Base-by-base conservation (phyloP, 2,329 filamentous ascomycete genomes). In the Tolypocladium tundrense region DNA sequence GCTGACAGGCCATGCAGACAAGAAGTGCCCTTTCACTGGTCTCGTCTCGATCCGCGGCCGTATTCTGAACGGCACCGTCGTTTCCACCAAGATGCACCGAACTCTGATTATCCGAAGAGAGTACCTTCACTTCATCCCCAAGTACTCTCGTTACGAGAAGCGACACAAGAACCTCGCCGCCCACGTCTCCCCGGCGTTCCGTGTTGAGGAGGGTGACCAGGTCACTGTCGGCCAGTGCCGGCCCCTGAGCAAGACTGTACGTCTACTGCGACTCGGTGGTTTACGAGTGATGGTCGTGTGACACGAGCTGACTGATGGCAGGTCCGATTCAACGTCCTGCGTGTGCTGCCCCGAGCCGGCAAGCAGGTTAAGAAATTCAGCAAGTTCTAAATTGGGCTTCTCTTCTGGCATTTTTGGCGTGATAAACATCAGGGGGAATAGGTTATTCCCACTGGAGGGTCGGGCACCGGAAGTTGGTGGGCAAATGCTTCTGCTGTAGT, bases 1-100 rank as follows among this genome's bases (percentile, higher is more conserved):
- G 57, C 67, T 70, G 59, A 71, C 67, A 61, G 66, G 58, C 53
- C 33, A 14, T 62, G 72, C 75, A 96, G 94, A 99, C 88, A 99
- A 99, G 91, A 99, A 99, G 87, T 99, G 94, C 89, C 94, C 94
- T 70, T 99, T 99, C 88, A 96, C 91, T 71, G 95, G 95, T 78
- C 85, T 93, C 78, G 92, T 99, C 78, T 97, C 94, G 68, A 99
- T 99, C 85, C 94, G 94, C 84, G 94, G 94, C 80, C 93, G 94
- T 93, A 99, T 99, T 86, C 85, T 99, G 69, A 97, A 93, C 77
- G 94, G 94, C 75, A 97, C 91, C 76, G 94, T 99, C 75, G 89
- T 97, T 75, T 97, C 93, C 73, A 99, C 94, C 82, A 99, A 99
- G 90, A 99, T 99, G 94, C 94, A 99, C 90, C 90, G 94, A 82